Evolutionary conservation across 202 grass and related monocot genomes (phyloP), one percentile per base, ranked within the genome.

Genomic region (Setaria italica): DNA sequence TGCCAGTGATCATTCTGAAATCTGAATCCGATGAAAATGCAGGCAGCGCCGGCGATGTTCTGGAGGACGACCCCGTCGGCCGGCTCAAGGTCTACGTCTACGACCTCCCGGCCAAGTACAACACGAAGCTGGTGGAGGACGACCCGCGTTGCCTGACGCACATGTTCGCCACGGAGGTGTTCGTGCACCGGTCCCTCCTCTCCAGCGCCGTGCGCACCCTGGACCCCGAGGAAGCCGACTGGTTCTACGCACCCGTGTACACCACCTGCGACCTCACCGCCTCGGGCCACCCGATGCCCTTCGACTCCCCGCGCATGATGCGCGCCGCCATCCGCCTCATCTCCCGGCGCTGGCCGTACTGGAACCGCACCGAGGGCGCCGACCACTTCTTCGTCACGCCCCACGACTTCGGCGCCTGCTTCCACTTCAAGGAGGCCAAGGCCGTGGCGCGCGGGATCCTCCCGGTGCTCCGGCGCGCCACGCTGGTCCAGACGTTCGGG

Each of bases 331-430:
- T 93, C 5, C 69, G 70, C 10, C 79, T 86, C 15, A 35, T 98
- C 41, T 45, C 84, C 76, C 59, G 34, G 74, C 33, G 66, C 6
- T 41, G 49, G 81, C 91, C 93, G 2, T 95, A 92, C 80, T 98
- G 93, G 96, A 98, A 98, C 42, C 67, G 88, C 48, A 91, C 96
- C 54, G 57, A 9, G 42, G 96, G 96, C 53, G 74, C 88, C 46
- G 93, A 98, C 90, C 96, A 95, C 77, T 83, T 98, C 76, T 92
- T 95, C 81, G 88, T 95, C 71, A 41, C 93, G 33, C 92, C 93
- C 7, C 93, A 98, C 78, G 96, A 98, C 85, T 95, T 94, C 62
- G 91, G 93, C 6, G 91, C 96, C 62, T 98, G 96, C 88, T 98
- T 98, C 90, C 96, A 98, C 17, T 82, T 71, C 67, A 15, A 89